Evolutionary conservation across 1,284 basidiomycete species (phyloP), one percentile per base, ranked within the genome.

Genomic region (Cryptococcus floricola): DNA sequence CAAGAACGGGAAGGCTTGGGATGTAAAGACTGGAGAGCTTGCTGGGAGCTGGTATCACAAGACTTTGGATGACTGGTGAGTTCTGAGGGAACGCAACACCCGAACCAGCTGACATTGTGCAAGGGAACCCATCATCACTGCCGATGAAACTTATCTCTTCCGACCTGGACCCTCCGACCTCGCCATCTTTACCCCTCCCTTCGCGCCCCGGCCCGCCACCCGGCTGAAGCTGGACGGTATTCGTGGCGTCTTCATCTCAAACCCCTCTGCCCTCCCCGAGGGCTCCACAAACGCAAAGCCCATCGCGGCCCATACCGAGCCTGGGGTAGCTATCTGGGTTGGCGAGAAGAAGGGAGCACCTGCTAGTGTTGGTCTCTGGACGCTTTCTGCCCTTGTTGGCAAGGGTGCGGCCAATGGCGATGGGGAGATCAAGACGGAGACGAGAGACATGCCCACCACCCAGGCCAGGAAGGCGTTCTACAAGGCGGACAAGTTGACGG

Each of bases 341-440:
- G 88, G 87, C 1, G 94, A 98, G 82, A 93, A 92, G 81, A 97
- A 97, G 81, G 94, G 94, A 56, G 86, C 87, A n/a, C 95, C 95
- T 1, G 95, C 92, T 1, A 88, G 83, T 59, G 84, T 98, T 71
- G 88, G 87, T 68, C 85, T 97, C 53, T 94, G 88, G 76, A 83
- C 86, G 52, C 81, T 98, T 39, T 77, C 83, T 52, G 82, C 84
- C 8, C 83, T 91, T 7, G 27, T 73, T 25, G 70, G 71, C 14
- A 59, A 57, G 5, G 47, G 47, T 14, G 51, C 52, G 27, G 50
- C 59, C 48, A 37, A 8, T 19, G 38, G 13, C 6, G 55, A 39
- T 16, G 52, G 46, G 34, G 51, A 51, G 8, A 5, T 87, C 85
- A 4, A 86, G 85, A 71, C 84, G 85, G 69, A 70, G 57, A 71